Conservation (phyloP, 23 red algal genomes). For the Chondrus crispus region DNA sequence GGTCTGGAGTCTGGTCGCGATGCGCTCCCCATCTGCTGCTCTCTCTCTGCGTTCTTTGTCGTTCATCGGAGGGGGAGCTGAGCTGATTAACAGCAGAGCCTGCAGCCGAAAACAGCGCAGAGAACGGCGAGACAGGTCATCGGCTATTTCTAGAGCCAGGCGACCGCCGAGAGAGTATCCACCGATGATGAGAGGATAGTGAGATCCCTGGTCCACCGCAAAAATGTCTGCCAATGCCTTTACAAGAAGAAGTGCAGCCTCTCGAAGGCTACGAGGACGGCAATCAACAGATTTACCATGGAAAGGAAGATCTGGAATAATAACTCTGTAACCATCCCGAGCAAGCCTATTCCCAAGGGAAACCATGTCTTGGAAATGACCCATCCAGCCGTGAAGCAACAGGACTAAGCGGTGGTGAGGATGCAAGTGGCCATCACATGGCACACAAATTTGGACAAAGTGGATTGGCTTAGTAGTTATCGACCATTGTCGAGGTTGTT, state of each 20-base stretch:
- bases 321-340: no score
- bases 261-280: not conserved
- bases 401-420: no score
- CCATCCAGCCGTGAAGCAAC: no score
- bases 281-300: constrained; percentile 12
- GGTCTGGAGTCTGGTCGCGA: no score
- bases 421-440: no score
- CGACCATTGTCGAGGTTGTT: no score
- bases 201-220: not conserved
- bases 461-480: no score
- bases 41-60: not conserved
- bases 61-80: constrained; percentile 1
- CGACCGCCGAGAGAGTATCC: constrained; percentile 60
- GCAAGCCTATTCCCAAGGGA: no score
- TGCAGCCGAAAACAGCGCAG: not conserved
- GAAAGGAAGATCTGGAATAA: constrained; percentile 37
- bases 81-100: constrained; percentile 31
- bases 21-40: no score
- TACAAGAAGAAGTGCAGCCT: constrained; percentile 8
- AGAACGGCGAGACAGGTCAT: no score
- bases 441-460: no score
- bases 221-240: not conserved
- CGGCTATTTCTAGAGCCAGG: constrained; percentile 40
- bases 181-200: not conserved
- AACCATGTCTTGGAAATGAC: no score